Conservation (phyloP, 495 filamentous ascomycete genomes). For the Penicillium waksmanii region DNA sequence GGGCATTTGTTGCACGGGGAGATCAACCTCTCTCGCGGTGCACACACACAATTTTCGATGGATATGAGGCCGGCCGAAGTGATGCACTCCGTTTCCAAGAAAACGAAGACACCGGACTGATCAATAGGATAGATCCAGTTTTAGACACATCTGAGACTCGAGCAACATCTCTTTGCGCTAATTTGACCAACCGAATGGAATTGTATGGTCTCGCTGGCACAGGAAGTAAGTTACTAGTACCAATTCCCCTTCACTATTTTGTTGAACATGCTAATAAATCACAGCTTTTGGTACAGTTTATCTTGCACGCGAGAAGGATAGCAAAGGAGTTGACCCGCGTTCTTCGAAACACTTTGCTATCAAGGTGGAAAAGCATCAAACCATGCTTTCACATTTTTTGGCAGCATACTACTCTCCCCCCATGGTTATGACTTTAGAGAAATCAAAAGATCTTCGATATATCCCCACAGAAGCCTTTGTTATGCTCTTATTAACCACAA, state of each 20-base stretch:
- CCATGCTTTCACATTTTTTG: background rate
- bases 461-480: conserved; percentile 33
- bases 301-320: conserved; percentile 20
- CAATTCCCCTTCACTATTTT: background rate
- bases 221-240: conserved; percentile 19
- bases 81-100: conserved; percentile 11
- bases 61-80: conserved; percentile 10
- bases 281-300: conserved; percentile 31
- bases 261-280: conserved; percentile 14
- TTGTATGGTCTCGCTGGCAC: conserved; percentile 25
- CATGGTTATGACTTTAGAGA: conserved; percentile 13
- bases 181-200: conserved; percentile 12
- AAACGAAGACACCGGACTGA: background rate
- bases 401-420: background rate
- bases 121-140: conserved; percentile 6
- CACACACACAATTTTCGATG: background rate
- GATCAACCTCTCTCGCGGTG: conserved; percentile 21
- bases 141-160: conserved; percentile 3
- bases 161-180: conserved; percentile 11
- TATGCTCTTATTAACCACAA: conserved; percentile 22
- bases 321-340: background rate
- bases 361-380: conserved; percentile 26
- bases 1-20: conserved; percentile 9
- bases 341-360: conserved; percentile 23
- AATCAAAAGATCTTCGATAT: conserved; percentile 6